Evolutionary conservation across 73 alveolate species (phyloP).

Genomic region (Paramecium caudatum): DNA sequence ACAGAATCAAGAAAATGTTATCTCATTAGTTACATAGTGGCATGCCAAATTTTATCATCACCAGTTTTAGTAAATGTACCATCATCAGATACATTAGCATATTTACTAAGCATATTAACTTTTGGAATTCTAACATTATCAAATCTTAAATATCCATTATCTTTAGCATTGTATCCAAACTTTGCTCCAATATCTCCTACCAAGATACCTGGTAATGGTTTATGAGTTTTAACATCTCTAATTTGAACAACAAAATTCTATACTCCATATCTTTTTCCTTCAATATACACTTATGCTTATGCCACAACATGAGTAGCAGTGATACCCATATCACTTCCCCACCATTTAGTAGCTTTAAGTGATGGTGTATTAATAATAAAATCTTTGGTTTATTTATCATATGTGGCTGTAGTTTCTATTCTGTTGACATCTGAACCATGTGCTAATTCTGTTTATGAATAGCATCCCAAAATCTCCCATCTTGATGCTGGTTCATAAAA

Average conservation of each 20-base stretch:
- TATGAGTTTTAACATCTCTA: constrained; percentile 85
- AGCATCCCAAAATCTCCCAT: constrained; percentile 84
- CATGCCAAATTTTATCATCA: constrained; percentile 86
- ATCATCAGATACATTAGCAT: constrained; percentile 82
- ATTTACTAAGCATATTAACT: constrained; percentile 83
- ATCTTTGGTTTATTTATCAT: constrained; percentile 81
- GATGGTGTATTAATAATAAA: constrained; percentile 86
- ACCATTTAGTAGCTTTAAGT: constrained; percentile 86
- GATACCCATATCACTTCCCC: constrained; percentile 91
- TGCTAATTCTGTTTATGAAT: constrained; percentile 89
- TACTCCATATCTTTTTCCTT: constrained; percentile 87
- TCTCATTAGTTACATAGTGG: constrained; percentile 87
- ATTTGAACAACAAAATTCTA: constrained; percentile 85
- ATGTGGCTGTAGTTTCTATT: constrained; percentile 85
- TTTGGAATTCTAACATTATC: constrained; percentile 90
- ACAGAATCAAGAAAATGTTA: constrained; percentile 74
- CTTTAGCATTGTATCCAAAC: constrained; percentile 85
- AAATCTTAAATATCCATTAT: constrained; percentile 88
- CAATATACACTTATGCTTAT: constrained; percentile 86
- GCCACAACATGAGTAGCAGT: constrained; percentile 85
- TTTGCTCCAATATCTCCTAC: constrained; percentile 95
- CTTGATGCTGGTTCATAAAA: constrained; percentile 72
- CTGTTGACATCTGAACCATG: constrained; percentile 93
- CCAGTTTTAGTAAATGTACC: constrained; percentile 85
- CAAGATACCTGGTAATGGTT: constrained; percentile 88